Evolutionary conservation across 495 filamentous ascomycete genomes (phyloP), one percentile per base, ranked within the genome.

Genomic region (Delitschia confertaspora): DNA sequence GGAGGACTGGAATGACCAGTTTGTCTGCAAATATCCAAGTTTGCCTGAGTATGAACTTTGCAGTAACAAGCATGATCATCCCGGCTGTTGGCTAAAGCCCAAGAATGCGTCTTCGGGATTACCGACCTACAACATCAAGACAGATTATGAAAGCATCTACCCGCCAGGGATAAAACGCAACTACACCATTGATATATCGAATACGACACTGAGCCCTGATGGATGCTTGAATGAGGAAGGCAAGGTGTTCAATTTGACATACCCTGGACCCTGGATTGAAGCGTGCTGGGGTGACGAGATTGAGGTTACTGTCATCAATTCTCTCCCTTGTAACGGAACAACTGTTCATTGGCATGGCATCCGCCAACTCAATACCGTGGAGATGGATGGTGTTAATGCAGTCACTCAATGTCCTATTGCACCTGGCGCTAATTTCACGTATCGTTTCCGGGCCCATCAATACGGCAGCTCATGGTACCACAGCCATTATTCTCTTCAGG

Each of bases 241-340:
- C 3, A 37, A 57, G n/a, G 21, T 53, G 0, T 45, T 62, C 51
- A 64, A 62, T 40, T 37, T 31, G n/a, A 48, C 53, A 13, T 60
- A 49, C 36, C 61, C 61, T 3, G 61, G 60, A 16, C 61, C 61
- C 7, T 45, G 41, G 48, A 61, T 61, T 33, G 13, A 68, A 33
- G 78, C 72, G 7, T 61, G 80, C 30, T 64, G 63, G 61, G 63
- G 63, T 13, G 63, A 66, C 32, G 51, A 16, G 5, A 29, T 66
- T 20, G 26, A 25, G 4, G 38, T 66, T 38, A 60, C 38, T 23
- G 60, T 66, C 1, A 60, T 39, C 31, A 66, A 64, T 37, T 30
- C 22, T 5, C 38, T 62, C 22, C 31, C 50, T n/a, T 42, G 58
- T 25, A 66, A 66, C 37, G 63, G 62, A 10, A 67, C 64, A 6